Evolutionary conservation across 257 asterid genomes (phyloP), one percentile per base, ranked within the genome.

Genomic region (Capsicum pubescens): DNA sequence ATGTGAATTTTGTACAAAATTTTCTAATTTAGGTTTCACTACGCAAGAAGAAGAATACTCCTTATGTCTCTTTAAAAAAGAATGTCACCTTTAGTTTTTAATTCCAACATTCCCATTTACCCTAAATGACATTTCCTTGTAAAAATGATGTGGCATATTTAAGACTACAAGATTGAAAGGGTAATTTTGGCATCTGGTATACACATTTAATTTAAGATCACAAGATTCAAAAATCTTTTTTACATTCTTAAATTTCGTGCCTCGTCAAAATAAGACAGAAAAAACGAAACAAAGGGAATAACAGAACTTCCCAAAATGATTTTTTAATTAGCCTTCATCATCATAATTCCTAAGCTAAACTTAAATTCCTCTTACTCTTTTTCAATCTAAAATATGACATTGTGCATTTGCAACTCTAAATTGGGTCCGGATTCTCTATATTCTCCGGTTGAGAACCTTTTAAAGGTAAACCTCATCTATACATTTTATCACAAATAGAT

Each of bases 261-360:
- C 74, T 66, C 0, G 3, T 35, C 3, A 35, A 66, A 32, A 32
- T 66, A 66, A 35, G 72, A 66, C 48, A 32, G 32, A 13, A 26
- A 26, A 67, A 67, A 16, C 21, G 0, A 67, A 67, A 67, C 4
- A 0, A 35, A 67, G 74, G 50, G 50, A 67, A 19, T 7, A 67
- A 67, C 11, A 36, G 3, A 67, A 13, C 74, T 35, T n/a, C 59
- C 6, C 39, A 72, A 72, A 71, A 72, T 36, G n/a, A 72, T 19
- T 72, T 72, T 58, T 71, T 71, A 44, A 48, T 46, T 46, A 48
- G 59, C 42, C 7, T 46, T 46, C 42, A 48, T 42, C n/a, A n/a
- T 72, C 42, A 48, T 10, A 72, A 48, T 48, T 72, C 42, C 58
- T n/a, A 48, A 72, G 80, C 42, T 72, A 72, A n/a, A n/a, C 12